These are phyloP conservation scores for Musa balbisiana DNA, from an alignment of 202 grass and related monocot genomes.

Conservation along the genomic window DNA sequence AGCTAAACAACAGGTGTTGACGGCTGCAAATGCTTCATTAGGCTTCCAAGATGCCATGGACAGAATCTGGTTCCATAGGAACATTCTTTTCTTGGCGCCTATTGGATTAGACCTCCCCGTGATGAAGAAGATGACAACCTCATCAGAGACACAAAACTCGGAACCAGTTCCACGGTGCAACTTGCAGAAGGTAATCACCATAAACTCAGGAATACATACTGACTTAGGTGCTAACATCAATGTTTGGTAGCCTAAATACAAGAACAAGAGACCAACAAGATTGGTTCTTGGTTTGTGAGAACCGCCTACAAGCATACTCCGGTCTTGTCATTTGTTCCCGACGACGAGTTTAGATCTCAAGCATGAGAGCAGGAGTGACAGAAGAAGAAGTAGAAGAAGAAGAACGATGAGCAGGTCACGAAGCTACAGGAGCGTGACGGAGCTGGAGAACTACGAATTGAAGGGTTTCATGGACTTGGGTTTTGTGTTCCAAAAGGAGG, in stretches of 20 bases:
- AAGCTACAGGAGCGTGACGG: not conserved
- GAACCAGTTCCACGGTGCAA: not conserved
- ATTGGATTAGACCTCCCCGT: not conserved
- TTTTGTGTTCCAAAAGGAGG: conserved; percentile 11
- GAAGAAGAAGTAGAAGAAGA: too few relatives aligned
- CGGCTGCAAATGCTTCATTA: not conserved
- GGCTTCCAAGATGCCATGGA: not conserved
- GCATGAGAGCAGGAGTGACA: not conserved
- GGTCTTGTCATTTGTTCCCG: not conserved
- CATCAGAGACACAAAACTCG: not conserved
- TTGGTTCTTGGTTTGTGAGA: not conserved
- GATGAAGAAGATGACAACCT: not conserved
- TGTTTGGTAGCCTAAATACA: not conserved
- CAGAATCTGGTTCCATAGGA: not conserved
- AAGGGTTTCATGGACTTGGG: conserved; percentile 15
- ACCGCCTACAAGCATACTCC: not conserved
- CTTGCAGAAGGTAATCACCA: not conserved
- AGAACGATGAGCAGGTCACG: not conserved
- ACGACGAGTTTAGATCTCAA: not conserved
- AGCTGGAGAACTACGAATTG: not conserved
- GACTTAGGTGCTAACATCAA: not conserved
- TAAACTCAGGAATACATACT: not conserved
- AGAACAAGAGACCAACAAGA: not conserved
- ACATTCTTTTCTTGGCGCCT: not conserved
- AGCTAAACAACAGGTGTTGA: not conserved